Evolutionary conservation across 2,329 filamentous ascomycete species (phyloP).

Genomic region (Pseudogymnoascus sp.): DNA sequence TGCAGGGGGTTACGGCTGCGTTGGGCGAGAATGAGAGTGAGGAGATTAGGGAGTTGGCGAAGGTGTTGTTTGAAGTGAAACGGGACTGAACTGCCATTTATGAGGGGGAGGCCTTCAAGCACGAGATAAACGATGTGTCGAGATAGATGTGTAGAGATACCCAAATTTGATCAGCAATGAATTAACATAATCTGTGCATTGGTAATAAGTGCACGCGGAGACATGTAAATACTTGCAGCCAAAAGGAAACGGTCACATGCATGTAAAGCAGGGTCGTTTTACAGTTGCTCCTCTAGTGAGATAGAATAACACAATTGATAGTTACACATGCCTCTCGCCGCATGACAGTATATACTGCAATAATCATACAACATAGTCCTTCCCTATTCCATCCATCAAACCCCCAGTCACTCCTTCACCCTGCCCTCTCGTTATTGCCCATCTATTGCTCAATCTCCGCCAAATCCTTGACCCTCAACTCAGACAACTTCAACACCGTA

Average conservation of each 20-base stretch:
- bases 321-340: constrained; percentile 1
- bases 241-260: neutral
- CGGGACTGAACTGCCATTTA: constrained; percentile 18
- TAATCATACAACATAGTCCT: constrained; percentile 5
- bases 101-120: neutral
- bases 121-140: neutral
- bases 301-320: constrained; percentile 9
- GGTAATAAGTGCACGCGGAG: neutral
- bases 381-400: neutral
- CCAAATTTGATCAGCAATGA: neutral
- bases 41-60: constrained; percentile 45
- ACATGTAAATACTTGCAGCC: neutral
- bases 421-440: neutral
- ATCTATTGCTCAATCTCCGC: constrained; percentile 31
- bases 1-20: constrained; percentile 45
- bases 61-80: constrained; percentile 40
- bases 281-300: neutral
- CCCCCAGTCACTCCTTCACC: too few species aligned
- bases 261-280: neutral
- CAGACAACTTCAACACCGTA: constrained; percentile 76
- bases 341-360: constrained; percentile 7
- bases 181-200: neutral
- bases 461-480: constrained; percentile 47
- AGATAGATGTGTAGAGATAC: neutral
- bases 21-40: constrained; percentile 42